Percentiles rank a stretch among this genome's conserved stretches.
Conservation (phyloP, 2,329 filamentous ascomycete species). For the Phaeophleospora eucalypticola region DNA sequence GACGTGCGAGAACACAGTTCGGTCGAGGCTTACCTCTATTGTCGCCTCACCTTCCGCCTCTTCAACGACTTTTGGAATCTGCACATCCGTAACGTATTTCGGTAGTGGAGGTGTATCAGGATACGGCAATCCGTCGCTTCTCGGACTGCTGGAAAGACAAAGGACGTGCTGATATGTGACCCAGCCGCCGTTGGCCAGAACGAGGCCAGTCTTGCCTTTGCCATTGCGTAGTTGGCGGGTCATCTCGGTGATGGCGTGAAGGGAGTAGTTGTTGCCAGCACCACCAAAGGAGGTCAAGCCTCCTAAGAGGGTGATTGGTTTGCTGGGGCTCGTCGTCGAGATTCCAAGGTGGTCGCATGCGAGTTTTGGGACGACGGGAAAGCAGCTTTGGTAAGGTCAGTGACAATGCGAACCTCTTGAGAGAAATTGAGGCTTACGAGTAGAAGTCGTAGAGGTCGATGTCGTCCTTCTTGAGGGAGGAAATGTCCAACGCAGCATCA, state of each 20-base stretch:
- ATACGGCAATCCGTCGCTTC: conserved; percentile 40
- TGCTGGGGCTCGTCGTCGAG: conserved; percentile 40
- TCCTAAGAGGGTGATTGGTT: conserved; percentile 59
- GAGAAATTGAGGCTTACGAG: conserved; percentile 40
- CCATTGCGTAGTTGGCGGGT: conserved; percentile 48
- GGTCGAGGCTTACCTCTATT: conserved; percentile 48
- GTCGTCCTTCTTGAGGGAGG: conserved; percentile 46
- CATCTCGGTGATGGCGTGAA: conserved; percentile 61
- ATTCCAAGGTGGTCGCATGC: conserved; percentile 58
- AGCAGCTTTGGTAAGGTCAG: conserved; percentile 49
- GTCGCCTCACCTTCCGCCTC: conserved; percentile 48
- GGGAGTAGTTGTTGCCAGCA: conserved; percentile 67
- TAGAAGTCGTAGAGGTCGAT: conserved; percentile 63
- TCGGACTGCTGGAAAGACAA: conserved; percentile 50
- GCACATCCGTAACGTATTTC: conserved; percentile 38
- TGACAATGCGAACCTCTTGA: background rate
- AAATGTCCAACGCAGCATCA: conserved; percentile 49
- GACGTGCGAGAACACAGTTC: too few relatives aligned
- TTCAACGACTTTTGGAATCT: conserved; percentile 40
- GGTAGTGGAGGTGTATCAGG: conserved; percentile 47
- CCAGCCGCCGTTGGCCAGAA: conserved; percentile 63
- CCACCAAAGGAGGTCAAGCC: conserved; percentile 66
- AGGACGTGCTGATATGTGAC: conserved; percentile 63
- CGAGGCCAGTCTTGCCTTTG: conserved; percentile 48
- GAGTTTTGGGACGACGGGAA: conserved; percentile 65